Conservation (phyloP, 1,139 yeast species). For the Kurtzmaniella quercitrusa region DNA sequence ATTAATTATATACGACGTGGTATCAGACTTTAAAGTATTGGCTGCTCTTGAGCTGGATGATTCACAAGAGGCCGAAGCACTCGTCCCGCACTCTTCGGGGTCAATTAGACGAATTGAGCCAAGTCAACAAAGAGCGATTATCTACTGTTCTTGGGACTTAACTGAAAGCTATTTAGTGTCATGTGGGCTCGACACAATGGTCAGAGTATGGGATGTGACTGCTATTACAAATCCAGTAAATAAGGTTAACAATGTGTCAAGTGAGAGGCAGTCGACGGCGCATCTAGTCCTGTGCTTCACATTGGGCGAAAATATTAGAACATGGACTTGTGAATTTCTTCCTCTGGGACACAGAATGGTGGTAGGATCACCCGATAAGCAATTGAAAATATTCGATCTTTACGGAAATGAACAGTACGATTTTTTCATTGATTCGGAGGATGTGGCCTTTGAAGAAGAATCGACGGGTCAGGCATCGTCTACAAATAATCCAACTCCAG, state of each 20-base stretch:
- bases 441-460: constrained; percentile 24
- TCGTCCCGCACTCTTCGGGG: constrained; percentile 24
- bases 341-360: constrained; percentile 52
- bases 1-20: constrained; percentile 64
- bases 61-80: constrained; percentile 25
- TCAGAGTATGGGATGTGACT: constrained; percentile 62
- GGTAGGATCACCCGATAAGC: constrained; percentile 76
- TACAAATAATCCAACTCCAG: constrained; percentile 12
- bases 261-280: constrained; percentile 11
- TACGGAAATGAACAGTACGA: constrained; percentile 41
- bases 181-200: constrained; percentile 64
- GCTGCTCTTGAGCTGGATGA: constrained; percentile 31
- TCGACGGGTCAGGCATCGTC: constrained; percentile 9
- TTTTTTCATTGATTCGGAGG: constrained; percentile 39
- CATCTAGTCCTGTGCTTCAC: constrained; percentile 34
- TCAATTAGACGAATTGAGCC: constrained; percentile 14
- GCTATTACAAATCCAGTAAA: neutral
- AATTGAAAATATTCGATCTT: constrained; percentile 57
- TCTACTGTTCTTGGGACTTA: constrained; percentile 72
- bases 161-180: constrained; percentile 64
- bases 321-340: constrained; percentile 74
- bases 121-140: constrained; percentile 48
- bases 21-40: constrained; percentile 45
- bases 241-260: constrained; percentile 24
- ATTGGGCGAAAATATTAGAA: constrained; percentile 37